phyloP scores from a whole-genome alignment of 2,329 filamentous ascomycete genomes.

The Diaporthe sp. region DNA sequence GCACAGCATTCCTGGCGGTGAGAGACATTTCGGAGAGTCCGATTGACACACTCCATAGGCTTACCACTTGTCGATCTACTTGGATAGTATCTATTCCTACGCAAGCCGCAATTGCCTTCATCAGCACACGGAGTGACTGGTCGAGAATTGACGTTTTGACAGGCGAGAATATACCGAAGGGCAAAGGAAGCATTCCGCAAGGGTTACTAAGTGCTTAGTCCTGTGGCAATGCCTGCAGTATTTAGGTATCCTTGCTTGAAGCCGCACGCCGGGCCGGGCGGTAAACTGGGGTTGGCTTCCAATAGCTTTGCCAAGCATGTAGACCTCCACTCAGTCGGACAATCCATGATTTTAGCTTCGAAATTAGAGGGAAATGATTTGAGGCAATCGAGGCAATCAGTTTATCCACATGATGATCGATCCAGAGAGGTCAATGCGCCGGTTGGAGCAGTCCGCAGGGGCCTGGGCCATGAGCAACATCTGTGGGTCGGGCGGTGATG shows the following conservation, averaged over 20 bases:
- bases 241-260: not conserved
- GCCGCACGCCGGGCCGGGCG: no score
- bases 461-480: not conserved
- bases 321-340: not conserved
- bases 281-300: not conserved
- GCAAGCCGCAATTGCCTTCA: not conserved
- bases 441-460: no score
- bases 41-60: not conserved
- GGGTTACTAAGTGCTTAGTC: not conserved
- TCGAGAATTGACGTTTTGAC: not conserved
- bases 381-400: not conserved
- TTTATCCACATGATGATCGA: no score
- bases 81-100: not conserved
- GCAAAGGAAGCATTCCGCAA: not conserved
- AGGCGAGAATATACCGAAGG: not conserved
- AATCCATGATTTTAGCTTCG: not conserved
- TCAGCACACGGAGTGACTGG: not conserved
- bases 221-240: not conserved
- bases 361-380: no score
- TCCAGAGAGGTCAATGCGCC: not conserved
- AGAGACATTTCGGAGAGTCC: not conserved
- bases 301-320: not conserved
- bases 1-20: not conserved
- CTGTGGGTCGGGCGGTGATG: no score
- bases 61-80: not conserved